These are phyloP conservation scores for Thinopyrum elongatum DNA, from an alignment of 176 grass and related monocot species.

Conservation along the genomic window DNA sequence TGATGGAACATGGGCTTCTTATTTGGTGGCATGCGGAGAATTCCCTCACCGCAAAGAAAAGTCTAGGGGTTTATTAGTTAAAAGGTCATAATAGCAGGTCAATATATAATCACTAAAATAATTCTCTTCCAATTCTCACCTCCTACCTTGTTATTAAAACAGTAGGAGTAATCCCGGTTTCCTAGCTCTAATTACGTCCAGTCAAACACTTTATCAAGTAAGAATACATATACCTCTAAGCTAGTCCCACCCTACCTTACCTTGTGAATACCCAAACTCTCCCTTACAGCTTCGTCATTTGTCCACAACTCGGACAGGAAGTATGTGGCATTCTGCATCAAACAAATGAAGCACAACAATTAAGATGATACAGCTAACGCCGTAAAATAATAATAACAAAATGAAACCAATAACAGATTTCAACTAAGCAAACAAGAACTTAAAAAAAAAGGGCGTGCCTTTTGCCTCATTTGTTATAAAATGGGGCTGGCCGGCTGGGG, in stretches of 20 bases:
- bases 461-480: constrained; percentile 5
- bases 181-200: no score
- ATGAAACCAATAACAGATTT: not conserved
- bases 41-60: not conserved
- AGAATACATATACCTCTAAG: not conserved
- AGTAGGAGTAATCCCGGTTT: no score
- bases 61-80: no score
- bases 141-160: no score
- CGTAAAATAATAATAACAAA: not conserved
- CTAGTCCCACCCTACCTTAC: not conserved
- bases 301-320: constrained; percentile 46
- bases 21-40: not conserved
- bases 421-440: not conserved
- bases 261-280: constrained; percentile 36
- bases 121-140: no score
- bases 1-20: not conserved
- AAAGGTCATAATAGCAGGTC: no score
- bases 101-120: no score
- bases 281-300: constrained; percentile 34
- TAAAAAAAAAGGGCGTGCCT: constrained; percentile 30
- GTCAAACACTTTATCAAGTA: not conserved
- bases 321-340: constrained; percentile 32
- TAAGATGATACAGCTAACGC: not conserved
- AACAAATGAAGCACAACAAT: not conserved
- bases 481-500: no score